Evolutionary conservation across 2,329 filamentous ascomycete species (phyloP).

Genomic region (Trichoderma sp.): DNA sequence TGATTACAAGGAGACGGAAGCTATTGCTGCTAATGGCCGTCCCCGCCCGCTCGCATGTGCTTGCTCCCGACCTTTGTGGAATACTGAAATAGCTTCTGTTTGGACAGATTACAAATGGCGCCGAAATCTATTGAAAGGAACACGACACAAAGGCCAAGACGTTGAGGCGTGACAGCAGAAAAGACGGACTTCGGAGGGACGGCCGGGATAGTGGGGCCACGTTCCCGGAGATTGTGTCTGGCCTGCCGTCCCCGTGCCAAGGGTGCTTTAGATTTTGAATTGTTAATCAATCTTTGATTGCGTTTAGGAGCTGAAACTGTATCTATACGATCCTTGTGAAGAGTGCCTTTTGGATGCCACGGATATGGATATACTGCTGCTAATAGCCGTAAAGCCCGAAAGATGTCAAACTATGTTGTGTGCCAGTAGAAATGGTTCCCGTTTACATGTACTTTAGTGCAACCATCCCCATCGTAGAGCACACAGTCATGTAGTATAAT

Average conservation of each 20-base stretch:
- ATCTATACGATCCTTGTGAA: background rate
- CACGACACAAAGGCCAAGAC: background rate
- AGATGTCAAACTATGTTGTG: background rate
- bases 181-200: conserved; percentile 5
- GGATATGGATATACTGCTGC: background rate
- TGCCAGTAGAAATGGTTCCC: background rate
- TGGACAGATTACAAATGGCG: background rate
- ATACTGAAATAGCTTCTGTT: background rate
- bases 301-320: background rate
- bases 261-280: background rate
- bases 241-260: background rate
- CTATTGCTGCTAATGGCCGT: no score
- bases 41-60: background rate
- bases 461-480: background rate
- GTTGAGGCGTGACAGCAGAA: background rate
- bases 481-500: background rate
- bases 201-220: conserved; percentile 5
- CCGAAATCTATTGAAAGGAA: background rate
- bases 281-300: background rate
- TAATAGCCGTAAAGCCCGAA: background rate
- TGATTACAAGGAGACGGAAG: background rate
- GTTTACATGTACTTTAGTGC: background rate
- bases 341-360: background rate
- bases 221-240: background rate
- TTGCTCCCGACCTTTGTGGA: background rate